These are phyloP conservation scores for Batkoa obscura DNA, from an alignment of 371 early-diverging fungal species.

Conservation along the genomic window DNA sequence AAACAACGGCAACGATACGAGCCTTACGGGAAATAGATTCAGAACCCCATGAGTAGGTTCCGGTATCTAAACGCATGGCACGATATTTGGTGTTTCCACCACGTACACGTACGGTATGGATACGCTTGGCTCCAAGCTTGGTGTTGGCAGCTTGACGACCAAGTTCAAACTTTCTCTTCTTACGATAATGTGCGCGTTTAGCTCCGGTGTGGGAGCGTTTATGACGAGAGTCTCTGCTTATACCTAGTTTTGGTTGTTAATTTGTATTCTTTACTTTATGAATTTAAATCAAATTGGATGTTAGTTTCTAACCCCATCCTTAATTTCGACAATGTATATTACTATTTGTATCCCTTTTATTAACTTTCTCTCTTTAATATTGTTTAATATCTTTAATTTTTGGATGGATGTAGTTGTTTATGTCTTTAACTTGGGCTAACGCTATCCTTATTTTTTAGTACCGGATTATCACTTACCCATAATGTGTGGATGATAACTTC, in stretches of 20 bases:
- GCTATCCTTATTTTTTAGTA: too few species aligned
- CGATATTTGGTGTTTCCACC: constrained; percentile 99
- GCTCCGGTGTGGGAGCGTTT: constrained; percentile 97
- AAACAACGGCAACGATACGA: constrained; percentile 92
- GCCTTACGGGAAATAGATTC: constrained; percentile 89
- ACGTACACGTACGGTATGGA: constrained; percentile 90
- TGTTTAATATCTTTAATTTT: too few species aligned
- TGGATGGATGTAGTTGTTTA: too few species aligned
- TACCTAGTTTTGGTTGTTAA: constrained; percentile 33
- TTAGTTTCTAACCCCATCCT: too few species aligned
- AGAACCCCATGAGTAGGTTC: constrained; percentile 97
- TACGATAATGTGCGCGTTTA: constrained; percentile 93
- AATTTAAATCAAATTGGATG: too few species aligned
- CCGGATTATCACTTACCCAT: too few species aligned
- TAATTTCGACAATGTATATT: too few species aligned
- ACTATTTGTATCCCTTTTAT: too few species aligned
- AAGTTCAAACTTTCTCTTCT: constrained; percentile 98
- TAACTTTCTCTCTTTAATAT: too few species aligned
- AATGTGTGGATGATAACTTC: too few species aligned
- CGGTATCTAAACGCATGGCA: constrained; percentile 93
- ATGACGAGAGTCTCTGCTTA: constrained; percentile 93
- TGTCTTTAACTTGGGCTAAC: too few species aligned
- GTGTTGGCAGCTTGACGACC: constrained; percentile 98
- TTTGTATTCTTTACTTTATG: too few species aligned
- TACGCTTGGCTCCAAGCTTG: constrained; percentile 89